phyloP scores from a whole-genome alignment of 371 early-diverging fungal genomes.

The Polyrhizophydium stewartii region DNA sequence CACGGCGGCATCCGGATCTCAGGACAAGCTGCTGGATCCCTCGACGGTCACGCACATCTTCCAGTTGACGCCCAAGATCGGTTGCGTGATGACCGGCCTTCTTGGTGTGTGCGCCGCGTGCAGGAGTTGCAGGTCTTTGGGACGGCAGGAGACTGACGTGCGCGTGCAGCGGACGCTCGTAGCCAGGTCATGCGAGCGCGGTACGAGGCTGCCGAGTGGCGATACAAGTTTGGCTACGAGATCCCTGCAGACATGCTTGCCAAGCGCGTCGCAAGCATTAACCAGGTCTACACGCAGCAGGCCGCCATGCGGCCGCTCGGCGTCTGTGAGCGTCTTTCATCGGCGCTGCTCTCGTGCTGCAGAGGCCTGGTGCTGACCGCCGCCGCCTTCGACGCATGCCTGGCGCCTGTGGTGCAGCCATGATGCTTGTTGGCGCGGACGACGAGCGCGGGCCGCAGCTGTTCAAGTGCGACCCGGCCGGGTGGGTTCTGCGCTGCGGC shows the following conservation, averaged over 20 bases:
- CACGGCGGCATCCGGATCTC: too few relatives aligned
- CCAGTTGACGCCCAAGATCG: constrained; percentile 88
- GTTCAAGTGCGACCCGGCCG: constrained; percentile 97
- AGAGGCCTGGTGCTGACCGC: background rate
- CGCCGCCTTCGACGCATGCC: background rate
- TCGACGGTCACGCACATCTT: constrained; percentile 90
- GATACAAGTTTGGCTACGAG: constrained; percentile 97
- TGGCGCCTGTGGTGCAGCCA: constrained; percentile 63
- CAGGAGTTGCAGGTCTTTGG: background rate
- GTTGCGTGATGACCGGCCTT: constrained; percentile 97
- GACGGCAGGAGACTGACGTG: too few relatives aligned
- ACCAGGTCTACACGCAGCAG: constrained; percentile 98
- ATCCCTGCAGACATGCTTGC: constrained; percentile 96
- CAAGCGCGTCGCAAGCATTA: constrained; percentile 94
- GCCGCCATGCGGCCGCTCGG: constrained; percentile 98
- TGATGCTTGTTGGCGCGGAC: constrained; percentile 95
- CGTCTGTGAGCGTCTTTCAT: constrained; percentile 81
- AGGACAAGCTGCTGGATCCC: constrained; percentile 97
- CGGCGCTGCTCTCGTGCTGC: too few relatives aligned
- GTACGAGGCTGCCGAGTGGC: constrained; percentile 95
- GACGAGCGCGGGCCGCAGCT: constrained; percentile 94
- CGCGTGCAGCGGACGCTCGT: constrained; percentile 78
- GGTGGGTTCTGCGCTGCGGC: constrained; percentile 25
- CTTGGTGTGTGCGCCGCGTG: constrained; percentile 49
- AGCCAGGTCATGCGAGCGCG: constrained; percentile 90